Evolutionary conservation across 1,284 basidiomycete species (phyloP).

Genomic region (Fereydounia khargensis): DNA sequence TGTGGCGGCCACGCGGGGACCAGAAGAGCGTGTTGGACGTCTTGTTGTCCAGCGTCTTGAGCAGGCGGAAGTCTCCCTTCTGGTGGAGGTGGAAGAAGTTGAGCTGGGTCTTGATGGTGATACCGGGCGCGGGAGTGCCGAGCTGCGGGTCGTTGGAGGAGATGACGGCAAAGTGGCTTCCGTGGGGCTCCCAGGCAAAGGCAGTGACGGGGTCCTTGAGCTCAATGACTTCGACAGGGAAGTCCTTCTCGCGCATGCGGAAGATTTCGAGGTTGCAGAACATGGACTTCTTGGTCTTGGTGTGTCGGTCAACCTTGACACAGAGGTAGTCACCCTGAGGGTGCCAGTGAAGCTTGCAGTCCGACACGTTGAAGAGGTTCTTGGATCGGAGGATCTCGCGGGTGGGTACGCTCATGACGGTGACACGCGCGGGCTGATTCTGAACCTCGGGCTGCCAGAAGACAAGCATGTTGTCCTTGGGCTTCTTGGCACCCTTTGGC

Average conservation of each 20-base stretch:
- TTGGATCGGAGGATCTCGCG: conserved; percentile 85
- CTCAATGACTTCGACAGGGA: conserved; percentile 95
- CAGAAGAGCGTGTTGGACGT: conserved; percentile 94
- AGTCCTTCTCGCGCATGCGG: conserved; percentile 94
- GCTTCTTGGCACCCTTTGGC: conserved; percentile 59
- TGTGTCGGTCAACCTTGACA: conserved; percentile 98
- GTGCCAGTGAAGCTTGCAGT: conserved; percentile 99
- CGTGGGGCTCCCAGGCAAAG: conserved; percentile 98
- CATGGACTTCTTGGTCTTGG: conserved; percentile 97
- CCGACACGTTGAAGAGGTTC: conserved; percentile 96
- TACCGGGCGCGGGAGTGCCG: conserved; percentile 78
- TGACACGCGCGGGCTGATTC: conserved; percentile 96
- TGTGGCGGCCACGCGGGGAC: conserved; percentile 94
- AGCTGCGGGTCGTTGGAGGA: conserved; percentile 92
- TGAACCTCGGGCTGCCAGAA: conserved; percentile 96
- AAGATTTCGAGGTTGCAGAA: conserved; percentile 99
- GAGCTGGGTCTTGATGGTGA: conserved; percentile 92
- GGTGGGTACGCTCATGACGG: conserved; percentile 83
- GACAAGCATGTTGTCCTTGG: conserved; percentile 83
- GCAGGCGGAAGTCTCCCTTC: conserved; percentile 91
- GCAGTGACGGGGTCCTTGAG: conserved; percentile 95
- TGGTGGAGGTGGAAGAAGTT: conserved; percentile 94
- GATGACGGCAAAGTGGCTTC: conserved; percentile 92
- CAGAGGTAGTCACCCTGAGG: conserved; percentile 98
- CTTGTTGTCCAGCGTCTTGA: conserved; percentile 78